A percentile compares a stretch with the other conserved stretches of the same genome.
Evolutionary conservation across 2,329 filamentous ascomycete species (phyloP).

Genomic region (Nemania sp.): DNA sequence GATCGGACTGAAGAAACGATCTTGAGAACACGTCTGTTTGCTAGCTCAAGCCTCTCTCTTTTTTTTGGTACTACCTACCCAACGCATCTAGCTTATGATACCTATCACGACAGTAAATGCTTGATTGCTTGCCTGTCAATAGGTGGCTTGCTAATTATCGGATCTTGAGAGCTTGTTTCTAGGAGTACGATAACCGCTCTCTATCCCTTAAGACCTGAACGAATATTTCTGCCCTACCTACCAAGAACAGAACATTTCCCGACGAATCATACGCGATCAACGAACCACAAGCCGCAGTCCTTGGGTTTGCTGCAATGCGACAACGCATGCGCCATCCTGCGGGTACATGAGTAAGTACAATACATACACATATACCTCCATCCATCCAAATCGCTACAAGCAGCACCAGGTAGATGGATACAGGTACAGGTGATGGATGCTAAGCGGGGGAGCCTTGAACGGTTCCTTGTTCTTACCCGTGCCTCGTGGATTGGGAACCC

Average conservation of each 20-base stretch:
- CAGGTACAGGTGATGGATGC: neutral
- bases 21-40: slow-evolving; percentile 1
- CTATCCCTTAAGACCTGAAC: slow-evolving; percentile 3
- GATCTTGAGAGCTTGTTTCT: slow-evolving; percentile 3
- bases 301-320: slow-evolving; percentile 26
- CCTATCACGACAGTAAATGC: neutral
- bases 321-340: slow-evolving; percentile 11
- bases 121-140: neutral
- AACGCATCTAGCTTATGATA: slow-evolving; percentile 9
- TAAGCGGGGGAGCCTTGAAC: slow-evolving; percentile 11
- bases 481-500: slow-evolving; percentile 27
- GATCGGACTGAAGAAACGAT: slow-evolving; percentile 10
- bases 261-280: slow-evolving; percentile 18
- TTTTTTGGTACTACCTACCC: neutral
- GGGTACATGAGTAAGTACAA: slow-evolving; percentile 14
- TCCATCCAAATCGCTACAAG: slow-evolving; percentile 9
- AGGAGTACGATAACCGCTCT: slow-evolving; percentile 1
- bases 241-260: slow-evolving; percentile 10
- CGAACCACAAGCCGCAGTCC: neutral
- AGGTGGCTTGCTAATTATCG: slow-evolving; percentile 31
- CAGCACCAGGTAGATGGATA: slow-evolving; percentile 10
- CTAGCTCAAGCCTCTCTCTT: neutral
- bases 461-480: slow-evolving; percentile 26
- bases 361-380: slow-evolving; percentile 1
- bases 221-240: slow-evolving; percentile 12